Conservation (phyloP, 2,329 filamentous ascomycete genomes). For the Zymoseptoria ardabiliae region DNA sequence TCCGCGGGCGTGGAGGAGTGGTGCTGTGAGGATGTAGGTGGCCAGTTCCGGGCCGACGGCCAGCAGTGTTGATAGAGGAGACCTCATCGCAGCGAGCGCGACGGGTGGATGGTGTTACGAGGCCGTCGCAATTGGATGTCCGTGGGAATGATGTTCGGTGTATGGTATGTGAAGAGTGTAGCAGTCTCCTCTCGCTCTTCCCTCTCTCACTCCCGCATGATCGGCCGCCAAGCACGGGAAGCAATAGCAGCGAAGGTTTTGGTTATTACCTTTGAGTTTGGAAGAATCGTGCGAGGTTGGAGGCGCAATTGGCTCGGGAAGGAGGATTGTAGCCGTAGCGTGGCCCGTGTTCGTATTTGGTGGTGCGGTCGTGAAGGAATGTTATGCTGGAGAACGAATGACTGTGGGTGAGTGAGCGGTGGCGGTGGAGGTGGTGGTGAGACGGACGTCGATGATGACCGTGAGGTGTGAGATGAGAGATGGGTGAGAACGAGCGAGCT, state of each 20-base stretch:
- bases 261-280: not conserved
- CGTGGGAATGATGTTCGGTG: conserved; percentile 1
- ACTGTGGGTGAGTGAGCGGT: conserved; percentile 5
- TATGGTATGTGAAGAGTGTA: not conserved
- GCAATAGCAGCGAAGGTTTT: not conserved
- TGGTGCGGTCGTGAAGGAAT: conserved; percentile 1
- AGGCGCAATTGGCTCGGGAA: not conserved
- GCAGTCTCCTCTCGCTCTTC: not conserved
- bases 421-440: too few species aligned
- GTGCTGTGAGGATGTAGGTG: conserved; percentile 25
- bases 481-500: not conserved
- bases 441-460: not conserved
- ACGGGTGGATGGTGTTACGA: not conserved
- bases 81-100: conserved; percentile 24
- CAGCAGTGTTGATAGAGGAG: conserved; percentile 26
- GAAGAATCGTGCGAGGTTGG: not conserved
- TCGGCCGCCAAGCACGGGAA: not conserved
- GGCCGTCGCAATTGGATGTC: conserved; percentile 1
- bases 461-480: not conserved
- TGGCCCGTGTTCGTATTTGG: too few species aligned
- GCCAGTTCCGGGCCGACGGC: conserved; percentile 30
- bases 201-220: not conserved
- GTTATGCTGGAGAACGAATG: conserved; percentile 1
- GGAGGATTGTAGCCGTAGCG: too few species aligned
- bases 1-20: conserved; percentile 14